phyloP scores from a whole-genome alignment of 1,139 yeast species.

The Protomyces inundatus region DNA sequence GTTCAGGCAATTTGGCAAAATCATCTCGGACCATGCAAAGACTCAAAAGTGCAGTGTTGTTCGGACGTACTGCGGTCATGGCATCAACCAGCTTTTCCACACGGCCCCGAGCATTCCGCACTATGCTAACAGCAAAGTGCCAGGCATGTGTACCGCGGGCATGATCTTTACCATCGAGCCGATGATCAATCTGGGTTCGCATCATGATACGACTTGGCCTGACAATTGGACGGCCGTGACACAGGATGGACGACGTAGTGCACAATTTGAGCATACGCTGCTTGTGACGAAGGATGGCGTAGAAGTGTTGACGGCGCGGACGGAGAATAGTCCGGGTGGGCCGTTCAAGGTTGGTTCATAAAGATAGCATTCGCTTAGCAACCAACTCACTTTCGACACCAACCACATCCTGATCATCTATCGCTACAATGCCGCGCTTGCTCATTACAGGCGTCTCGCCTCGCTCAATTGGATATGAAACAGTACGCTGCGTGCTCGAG shows the following conservation, averaged over 20 bases:
- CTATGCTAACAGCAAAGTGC: constrained; percentile 83
- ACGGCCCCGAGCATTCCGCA: constrained; percentile 92
- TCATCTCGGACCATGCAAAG: constrained; percentile 81
- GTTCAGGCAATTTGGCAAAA: constrained; percentile 79
- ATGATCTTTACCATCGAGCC: constrained; percentile 98
- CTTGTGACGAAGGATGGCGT: constrained; percentile 90
- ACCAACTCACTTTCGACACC: background rate
- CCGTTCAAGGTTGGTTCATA: constrained; percentile 45
- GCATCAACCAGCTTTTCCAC: constrained; percentile 82
- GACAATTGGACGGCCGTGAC: constrained; percentile 97
- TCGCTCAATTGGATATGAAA: constrained; percentile 9
- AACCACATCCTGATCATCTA: background rate
- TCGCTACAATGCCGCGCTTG: background rate
- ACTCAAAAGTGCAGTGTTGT: constrained; percentile 80
- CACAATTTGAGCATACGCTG: constrained; percentile 90
- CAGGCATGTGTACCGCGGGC: constrained; percentile 93
- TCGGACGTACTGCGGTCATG: constrained; percentile 90
- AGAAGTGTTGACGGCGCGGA: constrained; percentile 82
- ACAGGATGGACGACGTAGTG: constrained; percentile 78
- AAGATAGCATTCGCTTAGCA: background rate
- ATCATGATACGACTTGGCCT: constrained; percentile 85
- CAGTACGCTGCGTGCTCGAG: background rate
- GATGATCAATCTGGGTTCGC: constrained; percentile 86
- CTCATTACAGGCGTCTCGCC: constrained; percentile 15
- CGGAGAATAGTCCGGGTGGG: constrained; percentile 80